phyloP scores from a whole-genome alignment of 495 filamentous ascomycete genomes.

The Talaromyces ruber region DNA sequence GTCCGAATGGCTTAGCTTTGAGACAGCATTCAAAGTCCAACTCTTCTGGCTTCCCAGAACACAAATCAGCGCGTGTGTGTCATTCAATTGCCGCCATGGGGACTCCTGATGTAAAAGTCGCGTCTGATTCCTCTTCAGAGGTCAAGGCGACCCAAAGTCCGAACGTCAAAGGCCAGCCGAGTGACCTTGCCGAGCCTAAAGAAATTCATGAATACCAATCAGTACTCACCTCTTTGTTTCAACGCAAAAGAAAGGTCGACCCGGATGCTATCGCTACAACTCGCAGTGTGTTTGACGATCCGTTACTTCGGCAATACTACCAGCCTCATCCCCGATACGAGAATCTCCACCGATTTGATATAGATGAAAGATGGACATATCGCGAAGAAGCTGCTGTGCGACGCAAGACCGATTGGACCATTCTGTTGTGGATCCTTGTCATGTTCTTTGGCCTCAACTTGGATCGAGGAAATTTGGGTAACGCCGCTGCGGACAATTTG shows the following conservation, averaged over 20 bases:
- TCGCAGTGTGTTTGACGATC: slow-evolving; percentile 39
- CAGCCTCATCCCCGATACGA: slow-evolving; percentile 32
- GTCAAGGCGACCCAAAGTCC: background rate
- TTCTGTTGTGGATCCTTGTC: slow-evolving; percentile 56
- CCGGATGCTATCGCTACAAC: slow-evolving; percentile 46
- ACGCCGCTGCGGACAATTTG: slow-evolving; percentile 58
- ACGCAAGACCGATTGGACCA: slow-evolving; percentile 28
- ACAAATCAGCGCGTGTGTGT: background rate
- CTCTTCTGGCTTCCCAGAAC: background rate
- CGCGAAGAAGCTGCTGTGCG: slow-evolving; percentile 29
- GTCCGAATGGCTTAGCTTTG: background rate
- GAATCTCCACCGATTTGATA: slow-evolving; percentile 32
- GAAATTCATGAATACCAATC: slow-evolving; percentile 1
- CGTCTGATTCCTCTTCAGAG: background rate
- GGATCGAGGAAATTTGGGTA: slow-evolving; percentile 60
- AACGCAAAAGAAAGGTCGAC: slow-evolving; percentile 17
- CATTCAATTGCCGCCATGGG: background rate
- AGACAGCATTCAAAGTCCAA: background rate
- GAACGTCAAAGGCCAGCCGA: slow-evolving; percentile 7
- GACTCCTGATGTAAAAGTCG: background rate
- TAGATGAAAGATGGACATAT: slow-evolving; percentile 34
- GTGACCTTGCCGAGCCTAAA: slow-evolving; percentile 9
- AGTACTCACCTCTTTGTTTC: slow-evolving; percentile 8
- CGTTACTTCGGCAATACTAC: slow-evolving; percentile 30
- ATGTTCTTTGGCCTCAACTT: slow-evolving; percentile 72